Evolutionary conservation across 1,284 basidiomycete genomes (phyloP).

Genomic region (Rhizoctonia solani): DNA sequence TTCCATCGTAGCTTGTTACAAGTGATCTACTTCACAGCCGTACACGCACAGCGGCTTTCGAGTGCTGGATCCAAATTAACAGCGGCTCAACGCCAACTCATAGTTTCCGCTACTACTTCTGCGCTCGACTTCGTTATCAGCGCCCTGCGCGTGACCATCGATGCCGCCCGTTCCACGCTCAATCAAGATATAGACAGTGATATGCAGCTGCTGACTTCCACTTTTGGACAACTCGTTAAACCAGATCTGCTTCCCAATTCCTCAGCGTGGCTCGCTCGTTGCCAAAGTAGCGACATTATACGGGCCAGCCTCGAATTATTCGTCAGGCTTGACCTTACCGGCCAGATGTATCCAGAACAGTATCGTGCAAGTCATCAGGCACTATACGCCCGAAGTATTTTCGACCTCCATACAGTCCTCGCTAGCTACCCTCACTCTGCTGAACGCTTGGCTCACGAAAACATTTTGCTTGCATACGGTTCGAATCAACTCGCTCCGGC

Average conservation of each 20-base stretch:
- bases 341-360: slow-evolving; percentile 60
- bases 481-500: slow-evolving; percentile 78
- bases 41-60: slow-evolving; percentile 39
- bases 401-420: slow-evolving; percentile 86
- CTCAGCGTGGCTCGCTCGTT: slow-evolving; percentile 79
- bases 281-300: slow-evolving; percentile 82
- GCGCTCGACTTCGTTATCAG: slow-evolving; percentile 69
- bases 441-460: slow-evolving; percentile 83
- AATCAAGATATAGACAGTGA: slow-evolving; percentile 75
- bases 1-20: slow-evolving; percentile 84
- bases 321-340: slow-evolving; percentile 67
- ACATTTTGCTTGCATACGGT: slow-evolving; percentile 78
- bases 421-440: slow-evolving; percentile 76
- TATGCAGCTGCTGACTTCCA: slow-evolving; percentile 76
- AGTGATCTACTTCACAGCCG: slow-evolving; percentile 75
- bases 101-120: slow-evolving; percentile 64
- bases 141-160: slow-evolving; percentile 69
- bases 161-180: slow-evolving; percentile 59
- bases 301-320: slow-evolving; percentile 76
- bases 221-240: slow-evolving; percentile 79
- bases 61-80: slow-evolving; percentile 48
- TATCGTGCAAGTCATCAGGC: slow-evolving; percentile 47
- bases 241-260: slow-evolving; percentile 60
- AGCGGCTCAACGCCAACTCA: slow-evolving; percentile 62
- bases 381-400: slow-evolving; percentile 72